Base-by-base conservation (phyloP, 2,329 filamentous ascomycete species). In the Diaporthe nobilis region DNA sequence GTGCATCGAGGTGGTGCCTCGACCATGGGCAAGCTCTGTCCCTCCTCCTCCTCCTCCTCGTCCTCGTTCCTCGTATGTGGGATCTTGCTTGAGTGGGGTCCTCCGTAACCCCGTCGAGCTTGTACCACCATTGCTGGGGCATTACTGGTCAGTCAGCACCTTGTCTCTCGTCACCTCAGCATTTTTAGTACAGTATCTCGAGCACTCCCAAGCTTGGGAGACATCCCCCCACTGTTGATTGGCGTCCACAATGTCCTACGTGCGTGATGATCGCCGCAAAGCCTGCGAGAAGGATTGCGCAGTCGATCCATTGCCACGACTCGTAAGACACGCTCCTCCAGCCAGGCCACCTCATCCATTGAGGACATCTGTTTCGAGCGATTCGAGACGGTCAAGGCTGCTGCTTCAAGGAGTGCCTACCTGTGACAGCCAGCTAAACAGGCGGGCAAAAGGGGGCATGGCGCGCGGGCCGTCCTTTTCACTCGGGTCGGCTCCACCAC, bases 391-490 rank as follows among this genome's bases (percentile, higher is more conserved):
- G 49, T 55, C 65, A 70, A 53, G 65, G 65, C 65, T 70, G 65
- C 49, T 70, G 65, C 65, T 70, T 70, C 65, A 70, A 70, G 65
- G 49, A 70, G 65, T 55, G 49, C 34, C n/a, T 53, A 70, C 65
- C 71, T 57, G 71, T 57, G 34, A 73, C 71, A 60, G 68, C 47
- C 47, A 51, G 65, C 65, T 49, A 70, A 39, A 71, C 68, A 37
- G 68, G 37, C 51, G 55, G 68, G 37, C 34, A 55, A 73, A 73
- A 65, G 34, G 58, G 71, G 71, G 58, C 47, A 65, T 55, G 71
- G 71, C 71, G 71, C 71, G 58, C 71, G 71, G 71, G 58, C 71
- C 71, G 71, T 73, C 61, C 28, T 55, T 42, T 65, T 60, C 49
- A 65, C 22, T 73, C 61, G 71, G 71, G 39, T 57, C 58, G 71